These are phyloP conservation scores for Dovyalis caffra DNA, from an alignment of 345 rosid species.

Conservation along the genomic window DNA sequence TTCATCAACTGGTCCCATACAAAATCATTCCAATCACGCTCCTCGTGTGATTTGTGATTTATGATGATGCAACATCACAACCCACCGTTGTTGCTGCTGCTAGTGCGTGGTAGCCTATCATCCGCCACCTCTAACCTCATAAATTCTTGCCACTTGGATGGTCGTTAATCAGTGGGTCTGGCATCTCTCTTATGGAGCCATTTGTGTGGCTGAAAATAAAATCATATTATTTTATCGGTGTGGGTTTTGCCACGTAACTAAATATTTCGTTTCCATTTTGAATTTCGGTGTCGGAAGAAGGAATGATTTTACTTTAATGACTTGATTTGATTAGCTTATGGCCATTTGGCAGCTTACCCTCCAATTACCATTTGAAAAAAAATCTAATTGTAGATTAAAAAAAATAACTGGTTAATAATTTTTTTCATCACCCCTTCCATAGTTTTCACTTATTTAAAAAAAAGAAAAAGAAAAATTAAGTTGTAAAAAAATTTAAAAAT, in stretches of 20 bases:
- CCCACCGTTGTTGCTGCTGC: no score
- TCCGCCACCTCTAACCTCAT: background rate
- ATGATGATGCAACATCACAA: no score
- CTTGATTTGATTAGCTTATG: background rate
- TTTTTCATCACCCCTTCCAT: no score
- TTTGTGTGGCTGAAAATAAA: background rate
- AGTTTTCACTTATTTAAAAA: no score
- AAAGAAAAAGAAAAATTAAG: no score
- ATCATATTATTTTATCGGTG: background rate
- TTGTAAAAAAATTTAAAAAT: no score
- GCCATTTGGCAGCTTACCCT: background rate
- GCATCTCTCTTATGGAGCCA: background rate
- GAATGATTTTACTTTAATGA: no score
- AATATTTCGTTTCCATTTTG: background rate
- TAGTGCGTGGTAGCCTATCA: background rate
- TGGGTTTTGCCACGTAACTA: background rate
- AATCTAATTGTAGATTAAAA: no score
- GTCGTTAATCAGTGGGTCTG: rapidly evolving
- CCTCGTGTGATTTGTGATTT: background rate
- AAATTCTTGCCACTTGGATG: background rate
- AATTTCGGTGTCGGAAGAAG: background rate
- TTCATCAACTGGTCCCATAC: background rate
- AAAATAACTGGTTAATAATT: no score
- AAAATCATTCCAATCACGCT: background rate
- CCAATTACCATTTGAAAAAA: no score